These are phyloP conservation scores for Aspergillus floridensis DNA, from an alignment of 2,329 filamentous ascomycete genomes.

Conservation along the genomic window DNA sequence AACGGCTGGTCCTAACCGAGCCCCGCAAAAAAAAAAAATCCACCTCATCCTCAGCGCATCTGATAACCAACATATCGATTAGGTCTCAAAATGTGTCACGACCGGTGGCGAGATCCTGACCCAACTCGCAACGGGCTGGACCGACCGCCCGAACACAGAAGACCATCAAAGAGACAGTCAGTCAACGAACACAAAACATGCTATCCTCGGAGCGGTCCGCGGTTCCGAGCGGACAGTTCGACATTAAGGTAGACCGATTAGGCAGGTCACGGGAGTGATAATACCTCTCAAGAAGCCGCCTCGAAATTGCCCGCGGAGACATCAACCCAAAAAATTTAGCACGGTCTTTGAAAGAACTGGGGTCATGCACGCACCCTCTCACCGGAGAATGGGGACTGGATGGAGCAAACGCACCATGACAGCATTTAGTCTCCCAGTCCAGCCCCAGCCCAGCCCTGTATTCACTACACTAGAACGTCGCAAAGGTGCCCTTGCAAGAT, in stretches of 20 bases:
- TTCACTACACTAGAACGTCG: neutral
- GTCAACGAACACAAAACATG: neutral
- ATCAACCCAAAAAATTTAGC: neutral
- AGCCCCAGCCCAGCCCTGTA: neutral
- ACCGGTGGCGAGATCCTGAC: neutral
- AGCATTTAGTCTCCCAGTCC: neutral
- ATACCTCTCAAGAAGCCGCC: neutral
- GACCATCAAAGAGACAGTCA: neutral
- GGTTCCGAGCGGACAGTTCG: neutral
- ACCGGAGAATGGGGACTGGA: neutral
- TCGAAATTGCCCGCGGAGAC: neutral
- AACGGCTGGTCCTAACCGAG: neutral
- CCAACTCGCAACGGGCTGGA: neutral
- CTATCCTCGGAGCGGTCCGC: neutral
- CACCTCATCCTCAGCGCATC: neutral
- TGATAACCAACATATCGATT: neutral
- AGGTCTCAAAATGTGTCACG: neutral
- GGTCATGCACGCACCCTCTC: neutral
- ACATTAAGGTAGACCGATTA: neutral
- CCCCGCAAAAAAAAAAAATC: neutral
- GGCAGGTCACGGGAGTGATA: neutral
- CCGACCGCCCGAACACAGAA: neutral
- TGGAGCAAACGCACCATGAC: neutral
- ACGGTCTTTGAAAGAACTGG: neutral
- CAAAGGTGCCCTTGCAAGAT: neutral